Evolutionary conservation across 1,284 basidiomycete genomes (phyloP).

Genomic region (Ceratobasidium sp.): DNA sequence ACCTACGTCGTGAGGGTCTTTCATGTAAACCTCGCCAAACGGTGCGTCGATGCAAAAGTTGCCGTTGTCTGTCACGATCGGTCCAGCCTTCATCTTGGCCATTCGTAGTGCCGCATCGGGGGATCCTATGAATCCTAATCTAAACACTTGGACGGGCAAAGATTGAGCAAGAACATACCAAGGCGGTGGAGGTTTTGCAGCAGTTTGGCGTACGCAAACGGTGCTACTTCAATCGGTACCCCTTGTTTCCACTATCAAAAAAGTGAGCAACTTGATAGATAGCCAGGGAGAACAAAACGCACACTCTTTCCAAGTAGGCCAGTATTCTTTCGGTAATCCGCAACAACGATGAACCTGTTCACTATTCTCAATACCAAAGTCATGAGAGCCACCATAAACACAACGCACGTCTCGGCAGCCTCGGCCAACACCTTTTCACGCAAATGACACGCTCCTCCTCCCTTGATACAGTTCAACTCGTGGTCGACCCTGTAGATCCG

Average conservation of each 20-base stretch:
- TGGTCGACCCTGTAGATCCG: conserved; percentile 83
- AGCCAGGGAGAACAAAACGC: conserved; percentile 53
- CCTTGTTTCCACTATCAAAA: conserved; percentile 88
- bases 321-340: conserved; percentile 94
- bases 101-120: conserved; percentile 78
- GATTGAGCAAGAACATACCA: conserved; percentile 55
- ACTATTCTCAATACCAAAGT: background rate
- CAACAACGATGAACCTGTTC: conserved; percentile 87
- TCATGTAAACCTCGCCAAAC: conserved; percentile 74
- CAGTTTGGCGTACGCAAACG: conserved; percentile 93
- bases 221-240: conserved; percentile 94
- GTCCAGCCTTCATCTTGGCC: conserved; percentile 83
- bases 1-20: conserved; percentile 73
- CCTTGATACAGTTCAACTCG: conserved; percentile 94
- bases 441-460: conserved; percentile 95
- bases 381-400: background rate
- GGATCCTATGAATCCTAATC: conserved; percentile 45
- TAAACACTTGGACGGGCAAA: conserved; percentile 25
- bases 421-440: conserved; percentile 98
- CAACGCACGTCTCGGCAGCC: conserved; percentile 81
- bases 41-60: conserved; percentile 96
- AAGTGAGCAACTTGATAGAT: too few relatives aligned
- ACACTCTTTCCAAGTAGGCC: conserved; percentile 83
- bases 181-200: conserved; percentile 71
- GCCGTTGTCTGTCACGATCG: conserved; percentile 95